Conservation (phyloP, 2,329 filamentous ascomycete genomes). For the Phialophora verrucosa region DNA sequence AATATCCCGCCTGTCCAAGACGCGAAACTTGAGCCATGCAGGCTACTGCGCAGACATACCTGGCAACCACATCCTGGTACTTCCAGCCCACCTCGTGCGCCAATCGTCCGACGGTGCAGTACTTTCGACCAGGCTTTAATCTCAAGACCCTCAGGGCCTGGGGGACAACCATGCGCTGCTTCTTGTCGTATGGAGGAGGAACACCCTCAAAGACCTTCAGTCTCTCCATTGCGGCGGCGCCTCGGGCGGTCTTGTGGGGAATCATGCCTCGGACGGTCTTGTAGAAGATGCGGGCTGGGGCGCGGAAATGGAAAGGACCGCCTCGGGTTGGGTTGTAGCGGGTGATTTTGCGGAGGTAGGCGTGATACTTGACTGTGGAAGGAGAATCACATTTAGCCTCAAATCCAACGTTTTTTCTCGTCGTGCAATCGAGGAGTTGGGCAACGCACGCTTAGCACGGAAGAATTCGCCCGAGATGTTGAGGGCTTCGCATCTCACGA, state of each 20-base stretch:
- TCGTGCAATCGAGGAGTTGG: slow-evolving; percentile 26
- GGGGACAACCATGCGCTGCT: slow-evolving; percentile 99
- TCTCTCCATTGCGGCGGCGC: slow-evolving; percentile 93
- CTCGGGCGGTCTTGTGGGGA: slow-evolving; percentile 99
- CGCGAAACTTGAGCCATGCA: not conserved
- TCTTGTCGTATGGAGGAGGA: slow-evolving; percentile 98
- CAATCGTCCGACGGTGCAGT: slow-evolving; percentile 98
- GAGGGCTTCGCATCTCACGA: slow-evolving; percentile 97
- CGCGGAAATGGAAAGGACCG: slow-evolving; percentile 99
- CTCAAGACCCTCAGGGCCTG: slow-evolving; percentile 96
- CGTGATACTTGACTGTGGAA: slow-evolving; percentile 96
- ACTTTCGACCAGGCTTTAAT: slow-evolving; percentile 99
- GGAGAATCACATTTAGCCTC: slow-evolving; percentile 36
- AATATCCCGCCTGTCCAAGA: not conserved
- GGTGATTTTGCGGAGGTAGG: slow-evolving; percentile 99
- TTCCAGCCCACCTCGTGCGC: slow-evolving; percentile 99
- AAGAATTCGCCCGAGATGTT: slow-evolving; percentile 99
- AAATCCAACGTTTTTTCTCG: not conserved
- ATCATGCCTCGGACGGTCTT: slow-evolving; percentile 99
- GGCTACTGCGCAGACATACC: slow-evolving; percentile 66
- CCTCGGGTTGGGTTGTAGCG: slow-evolving; percentile 99
- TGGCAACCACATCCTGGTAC: slow-evolving; percentile 98
- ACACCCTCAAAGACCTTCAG: slow-evolving; percentile 99
- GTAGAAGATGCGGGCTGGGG: slow-evolving; percentile 99
- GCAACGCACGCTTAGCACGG: slow-evolving; percentile 90